Conservation (phyloP, 768 basidiomycete species). For the Russula lepida region DNA sequence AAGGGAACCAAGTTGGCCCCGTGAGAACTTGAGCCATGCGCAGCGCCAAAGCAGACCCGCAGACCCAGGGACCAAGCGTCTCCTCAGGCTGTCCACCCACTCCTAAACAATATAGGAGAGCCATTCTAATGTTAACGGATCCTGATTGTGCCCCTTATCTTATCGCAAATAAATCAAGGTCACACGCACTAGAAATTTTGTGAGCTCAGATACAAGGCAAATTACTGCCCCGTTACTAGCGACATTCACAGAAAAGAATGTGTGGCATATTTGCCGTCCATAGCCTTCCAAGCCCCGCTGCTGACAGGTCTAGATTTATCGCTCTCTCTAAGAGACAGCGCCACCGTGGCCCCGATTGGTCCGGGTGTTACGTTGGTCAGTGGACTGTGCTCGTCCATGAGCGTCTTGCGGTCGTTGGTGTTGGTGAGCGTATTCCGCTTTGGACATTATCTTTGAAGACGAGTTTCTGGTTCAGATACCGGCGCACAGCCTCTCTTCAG, state of each 20-base stretch:
- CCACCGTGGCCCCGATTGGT: slow-evolving; percentile 98
- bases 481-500: slow-evolving; percentile 92
- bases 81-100: too few relatives aligned
- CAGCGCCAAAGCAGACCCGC: background rate
- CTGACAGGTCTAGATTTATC: slow-evolving; percentile 65
- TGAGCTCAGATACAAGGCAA: background rate
- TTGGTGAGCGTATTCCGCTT: slow-evolving; percentile 50
- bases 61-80: too few relatives aligned
- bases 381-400: slow-evolving; percentile 85
- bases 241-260: slow-evolving; percentile 39
- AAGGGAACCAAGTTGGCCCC: background rate
- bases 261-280: slow-evolving; percentile 90
- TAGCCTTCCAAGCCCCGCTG: slow-evolving; percentile 61
- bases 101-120: too few relatives aligned
- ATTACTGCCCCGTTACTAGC: background rate
- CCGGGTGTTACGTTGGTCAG: slow-evolving; percentile 84
- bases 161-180: background rate
- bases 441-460: too few relatives aligned
- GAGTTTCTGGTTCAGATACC: slow-evolving; percentile 51
- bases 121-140: background rate
- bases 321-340: slow-evolving; percentile 84
- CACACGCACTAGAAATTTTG: slow-evolving; percentile 1
- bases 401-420: slow-evolving; percentile 94
- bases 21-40: slow-evolving; percentile 1
- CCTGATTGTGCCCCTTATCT: slow-evolving; percentile 1